Conservation (phyloP, 2,329 filamentous ascomycete species). For the Aspergillus caelatus region DNA sequence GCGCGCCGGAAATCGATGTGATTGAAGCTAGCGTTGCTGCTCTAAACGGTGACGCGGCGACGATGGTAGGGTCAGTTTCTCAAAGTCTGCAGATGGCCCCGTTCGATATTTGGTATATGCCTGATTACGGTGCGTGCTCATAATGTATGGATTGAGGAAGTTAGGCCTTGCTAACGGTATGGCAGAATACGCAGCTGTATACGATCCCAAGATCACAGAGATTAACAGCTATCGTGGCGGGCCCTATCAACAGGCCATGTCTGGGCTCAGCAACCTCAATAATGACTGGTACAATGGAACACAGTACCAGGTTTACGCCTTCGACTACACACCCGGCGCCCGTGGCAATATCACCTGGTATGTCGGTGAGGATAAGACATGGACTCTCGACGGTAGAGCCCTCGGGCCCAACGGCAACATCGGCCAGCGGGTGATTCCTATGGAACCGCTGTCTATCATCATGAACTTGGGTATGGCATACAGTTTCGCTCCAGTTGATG, state of each 20-base stretch:
- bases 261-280: constrained; percentile 63
- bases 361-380: constrained; percentile 66
- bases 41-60: constrained; percentile 50
- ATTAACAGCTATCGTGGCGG: constrained; percentile 66
- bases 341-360: constrained; percentile 69
- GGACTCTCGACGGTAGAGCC: constrained; percentile 62
- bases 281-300: constrained; percentile 69
- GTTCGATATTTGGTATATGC: constrained; percentile 71
- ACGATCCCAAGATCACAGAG: constrained; percentile 59
- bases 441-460: constrained; percentile 69
- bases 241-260: constrained; percentile 65
- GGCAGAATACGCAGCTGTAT: constrained; percentile 65
- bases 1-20: constrained; percentile 72
- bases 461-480: constrained; percentile 72
- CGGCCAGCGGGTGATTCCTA: constrained; percentile 65
- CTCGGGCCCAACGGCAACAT: constrained; percentile 71
- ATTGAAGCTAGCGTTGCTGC: constrained; percentile 67
- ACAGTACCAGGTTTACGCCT: constrained; percentile 64
- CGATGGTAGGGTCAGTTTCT: constrained; percentile 63
- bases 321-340: constrained; percentile 64
- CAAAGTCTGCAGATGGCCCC: constrained; percentile 70
- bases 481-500: constrained; percentile 65
- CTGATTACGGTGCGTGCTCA: constrained; percentile 53
- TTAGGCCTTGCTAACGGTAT: neutral
- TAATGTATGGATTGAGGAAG: neutral